Base-by-base conservation (phyloP, 179 eudicot genomes). In the Beta corolliflora region DNA sequence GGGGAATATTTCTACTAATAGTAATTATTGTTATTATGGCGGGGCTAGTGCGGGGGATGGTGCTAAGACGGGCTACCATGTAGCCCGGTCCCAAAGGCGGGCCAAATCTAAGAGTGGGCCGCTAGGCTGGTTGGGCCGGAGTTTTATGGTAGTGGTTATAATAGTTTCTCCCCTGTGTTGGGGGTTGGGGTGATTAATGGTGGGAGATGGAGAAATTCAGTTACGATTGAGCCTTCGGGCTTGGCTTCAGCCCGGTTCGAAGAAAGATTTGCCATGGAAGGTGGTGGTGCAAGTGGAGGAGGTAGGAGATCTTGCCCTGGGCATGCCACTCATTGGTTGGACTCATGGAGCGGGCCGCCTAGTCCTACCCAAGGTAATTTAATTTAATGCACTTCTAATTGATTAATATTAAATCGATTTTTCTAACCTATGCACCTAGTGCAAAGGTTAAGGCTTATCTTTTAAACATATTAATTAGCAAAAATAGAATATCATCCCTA, bases 31-130 rank as follows among this genome's bases (percentile, higher is more conserved):
- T 64, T 64, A 18, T 52, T 80, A 76, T 31, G 71, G 64, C 61
- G 84, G 79, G 21, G 23, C 80, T 25, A 81, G 80, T 59, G 53
- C 72, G 61, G 25, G 23, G 12, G 60, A 52, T 54, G 71, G 45
- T 1, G 65, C 73, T 58, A 78, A 5, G 9, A 72, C 9, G 16
- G n/a, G 19, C 16, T 29, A 61, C 0, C 60, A 72, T 0, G 19
- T 73, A 14, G 21, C 69, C 18, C 73, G 72, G 29, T 25, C 44
- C 15, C 81, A 81, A 71, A 76, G 89, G 36, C 79, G 87, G 59
- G 82, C 84, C 16, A 90, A 90, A 83, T 88, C 93, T 0, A 90
- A 84, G 84, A 90, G 93, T 68, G 93, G 93, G 25, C 91, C 93
- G 7, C 66, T 90, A 41, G 90, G 89, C 83, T 86, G 3, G 19